Evolutionary conservation across 2,329 filamentous ascomycete genomes (phyloP), one percentile per base, ranked within the genome.

Genomic region (Neofusicoccum kwambonambiense): DNA sequence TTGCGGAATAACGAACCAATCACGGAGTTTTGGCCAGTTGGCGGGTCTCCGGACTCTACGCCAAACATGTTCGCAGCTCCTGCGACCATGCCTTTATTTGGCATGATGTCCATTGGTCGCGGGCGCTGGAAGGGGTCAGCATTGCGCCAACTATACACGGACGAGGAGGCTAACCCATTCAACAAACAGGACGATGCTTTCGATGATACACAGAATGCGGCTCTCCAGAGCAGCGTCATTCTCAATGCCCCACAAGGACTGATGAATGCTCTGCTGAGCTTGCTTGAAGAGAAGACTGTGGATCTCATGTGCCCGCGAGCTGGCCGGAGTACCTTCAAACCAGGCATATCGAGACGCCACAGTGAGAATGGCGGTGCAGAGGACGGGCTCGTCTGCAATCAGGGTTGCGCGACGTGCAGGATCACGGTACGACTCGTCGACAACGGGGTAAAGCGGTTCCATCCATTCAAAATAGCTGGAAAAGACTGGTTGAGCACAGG

Each of bases 261-360:
- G 41, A 3, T 58, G 54, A 8, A 58, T 45, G 15, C 41, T n/a
- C 5, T 19, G 27, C 54, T 58, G 54, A 3, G 54, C 41, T 17
- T 58, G 41, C 17, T 58, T 58, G 41, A 58, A 58, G 7, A 58
- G 54, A 5, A 58, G 9, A n/a, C 41, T 47, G n/a, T 58, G 54
- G n/a, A 58, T 35, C n/a, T 58, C 54, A 13, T 58, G 54, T 1
- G 41, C 41, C 3, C 54, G 54, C 9, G 54, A 58, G 22, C 54
- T 47, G 3, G 54, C 22, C 12, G 54, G 4, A 4, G 41, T 58
- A 1, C 54, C 54, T 4, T 58, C 54, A 11, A 58, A 45, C 54
- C 54, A 58, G 3, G 27, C 54, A 13, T 58, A 58, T 1, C 54
- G 54, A 3, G 54, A 58, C 1, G 54, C 39, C 4, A 58, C 54